Evolutionary conservation across 139 green algal genomes (phyloP), one percentile per base, ranked within the genome.

Genomic region (Tetradesmus lagerheimii): DNA sequence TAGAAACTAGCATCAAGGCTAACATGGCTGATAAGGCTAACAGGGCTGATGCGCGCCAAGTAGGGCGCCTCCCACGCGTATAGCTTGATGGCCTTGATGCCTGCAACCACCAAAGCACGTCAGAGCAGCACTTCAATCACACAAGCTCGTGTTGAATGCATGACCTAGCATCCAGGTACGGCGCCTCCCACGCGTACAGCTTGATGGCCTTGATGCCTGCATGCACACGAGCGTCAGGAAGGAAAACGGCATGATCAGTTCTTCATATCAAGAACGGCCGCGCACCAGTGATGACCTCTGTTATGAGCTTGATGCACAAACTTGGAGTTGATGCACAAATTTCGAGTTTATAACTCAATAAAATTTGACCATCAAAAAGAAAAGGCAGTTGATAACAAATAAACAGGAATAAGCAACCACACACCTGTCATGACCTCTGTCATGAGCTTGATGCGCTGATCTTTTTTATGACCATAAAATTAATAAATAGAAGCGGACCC

Each of bases 81-180:
- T 88, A 99, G 95, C 94, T 99, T 99, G 93, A 99, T 98, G 80
- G 97, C 97, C 90, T 97, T 97, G 88, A 98, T 97, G 78, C 96
- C 96, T 92, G 88, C 12, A 31, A n/a, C n/a, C n/a, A n/a, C n/a
- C n/a, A n/a, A n/a, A n/a, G n/a, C n/a, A n/a, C n/a, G n/a, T n/a
- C n/a, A n/a, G n/a, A 50, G 43, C 43, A 50, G 9, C 43, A 50
- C 43, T n/a, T n/a, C n/a, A n/a, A n/a, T n/a, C n/a, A n/a, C n/a
- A n/a, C n/a, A n/a, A n/a, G n/a, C n/a, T n/a, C n/a, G n/a, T n/a
- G n/a, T n/a, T n/a, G n/a, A n/a, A n/a, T n/a, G n/a, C n/a, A n/a
- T n/a, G n/a, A n/a, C n/a, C n/a, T n/a, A n/a, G n/a, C n/a, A n/a
- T n/a, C 81, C 67, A 95, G 86, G 91, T 98, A 99, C 0, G 97